Base-by-base conservation (phyloP, 1,284 basidiomycete genomes). In the Mycosarcoma mackinlayi region DNA sequence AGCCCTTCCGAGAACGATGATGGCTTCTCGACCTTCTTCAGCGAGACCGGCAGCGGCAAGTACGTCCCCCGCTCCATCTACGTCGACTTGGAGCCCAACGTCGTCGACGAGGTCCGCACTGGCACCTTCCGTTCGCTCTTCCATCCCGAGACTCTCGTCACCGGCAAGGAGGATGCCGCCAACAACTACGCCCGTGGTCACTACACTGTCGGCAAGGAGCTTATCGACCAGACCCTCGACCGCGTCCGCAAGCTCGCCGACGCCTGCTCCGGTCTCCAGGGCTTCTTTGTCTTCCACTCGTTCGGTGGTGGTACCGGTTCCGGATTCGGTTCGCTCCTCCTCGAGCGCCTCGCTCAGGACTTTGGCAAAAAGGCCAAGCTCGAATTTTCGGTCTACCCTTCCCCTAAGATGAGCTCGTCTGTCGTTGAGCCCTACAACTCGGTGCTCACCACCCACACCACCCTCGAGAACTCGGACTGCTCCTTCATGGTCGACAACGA, bases 241-340 rank as follows among this genome's bases (percentile, higher is more conserved):
- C 94, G 91, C 84, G 87, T 98, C 74, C 92, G 96, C 83, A 91
- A 93, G 78, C 89, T 98, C 72, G 93, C 95, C 59, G 96, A 98
- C 86, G 96, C 95, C 86, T 97, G 94, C 87, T 90, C 90, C 41
- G 96, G 96, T 83, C 90, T 98, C 41, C 96, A 99, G 85, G 95
- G 96, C 78, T 98, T 98, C 89, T 98, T 99, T 84, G 93, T 98
- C 83, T 98, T 98, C 89, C 96, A 98, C 87, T 98, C 96, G 41
- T 97, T 98, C 83, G 96, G 96, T 83, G 96, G 96, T 84, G 96
- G 96, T 85, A 98, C 95, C 78, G 96, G 96, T 82, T 98, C 96
- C 69, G 96, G 96, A 79, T 98, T 99, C 84, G 96, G 96, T 83
- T 94, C 96, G 52, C 90, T 98, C 77, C 87, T 98, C 55, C 88